phyloP scores from a whole-genome alignment of 2,329 filamentous ascomycete species.

The Venturia pyrina region DNA sequence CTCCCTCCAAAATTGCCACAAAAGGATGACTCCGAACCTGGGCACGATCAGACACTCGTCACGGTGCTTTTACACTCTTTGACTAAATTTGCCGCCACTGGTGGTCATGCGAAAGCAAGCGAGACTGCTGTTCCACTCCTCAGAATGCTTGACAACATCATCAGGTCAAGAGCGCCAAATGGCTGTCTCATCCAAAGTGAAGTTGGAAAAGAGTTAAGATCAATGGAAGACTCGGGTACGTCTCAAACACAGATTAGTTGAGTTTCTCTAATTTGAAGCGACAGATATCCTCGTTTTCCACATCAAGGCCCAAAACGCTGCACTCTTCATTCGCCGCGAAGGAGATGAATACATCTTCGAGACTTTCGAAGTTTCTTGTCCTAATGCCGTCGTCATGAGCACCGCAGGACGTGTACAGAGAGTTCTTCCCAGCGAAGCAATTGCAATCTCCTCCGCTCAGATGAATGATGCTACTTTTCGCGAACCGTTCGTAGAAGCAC shows the following conservation, averaged over 20 bases:
- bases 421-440: background rate
- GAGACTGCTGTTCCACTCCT: background rate
- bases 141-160: background rate
- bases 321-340: constrained; percentile 31
- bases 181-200: background rate
- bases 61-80: background rate
- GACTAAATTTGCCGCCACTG: background rate
- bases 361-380: constrained; percentile 46
- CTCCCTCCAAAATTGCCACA: background rate
- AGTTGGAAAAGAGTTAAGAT: background rate
- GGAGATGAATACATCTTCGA: constrained; percentile 41
- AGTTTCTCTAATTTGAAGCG: background rate
- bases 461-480: background rate
- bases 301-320: constrained; percentile 39
- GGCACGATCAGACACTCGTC: background rate
- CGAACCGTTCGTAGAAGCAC: background rate
- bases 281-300: constrained; percentile 21
- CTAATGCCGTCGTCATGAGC: background rate
- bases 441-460: background rate
- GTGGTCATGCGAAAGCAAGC: background rate
- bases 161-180: background rate
- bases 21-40: background rate
- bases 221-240: background rate
- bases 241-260: background rate
- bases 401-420: background rate